Conservation (phyloP, 139 green algal species). For the Chlamydomonas schloesseri region DNA sequence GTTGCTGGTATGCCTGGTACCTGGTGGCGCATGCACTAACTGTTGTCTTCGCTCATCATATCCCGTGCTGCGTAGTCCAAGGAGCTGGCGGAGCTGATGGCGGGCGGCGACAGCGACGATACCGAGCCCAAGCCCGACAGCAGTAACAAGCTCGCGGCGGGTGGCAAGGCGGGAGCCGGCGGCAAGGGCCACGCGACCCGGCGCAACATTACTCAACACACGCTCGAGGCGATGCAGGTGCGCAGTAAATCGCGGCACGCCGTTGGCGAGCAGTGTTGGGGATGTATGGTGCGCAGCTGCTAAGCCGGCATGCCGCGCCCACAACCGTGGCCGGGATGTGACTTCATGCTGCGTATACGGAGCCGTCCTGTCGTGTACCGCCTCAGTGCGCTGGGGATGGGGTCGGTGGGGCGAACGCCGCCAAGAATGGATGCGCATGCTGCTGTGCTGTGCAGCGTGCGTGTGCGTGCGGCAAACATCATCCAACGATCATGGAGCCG, state of each 20-base stretch:
- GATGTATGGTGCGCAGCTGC: background rate
- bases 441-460: background rate
- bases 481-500: no score
- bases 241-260: no score
- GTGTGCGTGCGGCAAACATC: background rate
- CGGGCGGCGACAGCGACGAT: background rate
- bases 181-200: background rate
- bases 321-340: background rate
- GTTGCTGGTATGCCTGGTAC: no score
- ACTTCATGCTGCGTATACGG: background rate
- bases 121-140: background rate
- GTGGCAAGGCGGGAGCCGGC: background rate
- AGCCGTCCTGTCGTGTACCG: no score
- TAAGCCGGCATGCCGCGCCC: background rate
- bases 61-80: conserved; percentile 22
- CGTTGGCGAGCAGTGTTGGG: no score
- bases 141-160: background rate
- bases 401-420: no score
- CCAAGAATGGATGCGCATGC: no score
- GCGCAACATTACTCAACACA: conserved; percentile 56
- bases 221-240: conserved; percentile 67
- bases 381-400: no score
- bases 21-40: no score
- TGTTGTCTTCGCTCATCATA: no score
- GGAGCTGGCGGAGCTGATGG: conserved; percentile 45